phyloP scores from a whole-genome alignment of 148 eudicot species.

The Silene conica region DNA sequence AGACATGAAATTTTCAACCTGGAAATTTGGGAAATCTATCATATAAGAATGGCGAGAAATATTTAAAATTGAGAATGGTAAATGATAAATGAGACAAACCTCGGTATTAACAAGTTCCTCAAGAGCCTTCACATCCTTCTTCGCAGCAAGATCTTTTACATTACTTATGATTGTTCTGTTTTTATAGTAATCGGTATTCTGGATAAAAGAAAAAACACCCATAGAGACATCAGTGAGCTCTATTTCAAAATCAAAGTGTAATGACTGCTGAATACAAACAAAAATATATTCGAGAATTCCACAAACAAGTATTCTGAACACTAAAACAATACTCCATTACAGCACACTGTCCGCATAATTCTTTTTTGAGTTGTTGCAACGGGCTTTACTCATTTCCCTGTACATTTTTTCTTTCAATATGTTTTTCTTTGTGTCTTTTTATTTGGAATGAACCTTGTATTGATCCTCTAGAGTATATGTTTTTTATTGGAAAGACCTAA shows the following conservation, averaged over 20 bases:
- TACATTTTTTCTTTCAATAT: no score
- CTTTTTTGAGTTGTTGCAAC: no score
- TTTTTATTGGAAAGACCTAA: no score
- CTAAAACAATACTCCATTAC: no score
- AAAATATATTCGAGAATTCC: neutral
- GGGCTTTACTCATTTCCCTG: no score
- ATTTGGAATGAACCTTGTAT: no score
- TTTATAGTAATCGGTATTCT: slow-evolving; percentile 39
- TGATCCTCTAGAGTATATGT: no score
- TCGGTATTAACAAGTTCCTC: slow-evolving; percentile 32
- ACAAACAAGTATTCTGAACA: neutral
- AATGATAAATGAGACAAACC: slow-evolving; percentile 28
- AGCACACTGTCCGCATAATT: no score
- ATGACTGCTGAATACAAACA: slow-evolving; percentile 1
- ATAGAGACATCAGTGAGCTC: neutral
- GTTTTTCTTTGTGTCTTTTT: no score
- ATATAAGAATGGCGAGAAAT: neutral
- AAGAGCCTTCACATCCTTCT: slow-evolving; percentile 48
- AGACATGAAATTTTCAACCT: slow-evolving; percentile 74
- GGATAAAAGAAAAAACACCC: slow-evolving; percentile 13
- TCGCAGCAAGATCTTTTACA: slow-evolving; percentile 43
- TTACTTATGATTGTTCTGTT: slow-evolving; percentile 27
- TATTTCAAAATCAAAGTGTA: neutral
- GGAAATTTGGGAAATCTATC: slow-evolving; percentile 4
- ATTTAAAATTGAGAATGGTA: neutral